These are phyloP conservation scores for Hevea brasiliensis DNA, from an alignment of 345 rosid genomes.

Conservation along the genomic window DNA sequence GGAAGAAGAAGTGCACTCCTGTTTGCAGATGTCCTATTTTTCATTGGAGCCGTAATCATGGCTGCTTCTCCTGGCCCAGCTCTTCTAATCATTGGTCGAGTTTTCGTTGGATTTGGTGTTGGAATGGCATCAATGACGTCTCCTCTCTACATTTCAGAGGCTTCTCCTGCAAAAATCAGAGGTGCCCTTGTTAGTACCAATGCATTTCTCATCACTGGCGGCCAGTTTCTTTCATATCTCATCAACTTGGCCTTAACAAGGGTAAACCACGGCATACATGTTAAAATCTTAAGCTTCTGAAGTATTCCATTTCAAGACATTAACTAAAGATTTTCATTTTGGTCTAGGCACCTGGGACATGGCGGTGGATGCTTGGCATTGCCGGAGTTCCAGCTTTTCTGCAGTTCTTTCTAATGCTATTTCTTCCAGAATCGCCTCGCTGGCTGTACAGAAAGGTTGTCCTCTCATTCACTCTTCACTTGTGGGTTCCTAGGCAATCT, in stretches of 20 bases:
- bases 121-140: constrained; percentile 97
- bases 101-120: constrained; percentile 82
- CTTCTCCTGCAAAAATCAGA: constrained; percentile 80
- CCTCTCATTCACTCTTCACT: neutral
- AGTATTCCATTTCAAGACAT: neutral
- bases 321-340: too few species aligned
- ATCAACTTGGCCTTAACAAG: constrained; percentile 78
- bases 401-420: constrained; percentile 69
- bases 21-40: constrained; percentile 68
- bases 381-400: constrained; percentile 78
- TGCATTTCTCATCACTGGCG: constrained; percentile 80
- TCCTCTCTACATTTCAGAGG: constrained; percentile 89
- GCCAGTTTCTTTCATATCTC: constrained; percentile 85
- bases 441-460: constrained; percentile 81
- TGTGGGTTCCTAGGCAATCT: neutral
- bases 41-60: constrained; percentile 75
- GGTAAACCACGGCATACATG: constrained; percentile 27
- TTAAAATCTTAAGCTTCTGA: neutral
- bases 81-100: constrained; percentile 61
- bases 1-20: constrained; percentile 66
- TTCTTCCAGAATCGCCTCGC: constrained; percentile 90
- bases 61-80: constrained; percentile 65
- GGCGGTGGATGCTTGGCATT: constrained; percentile 98
- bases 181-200: constrained; percentile 91
- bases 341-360: constrained; percentile 62